Conservation (phyloP, 345 rosid species). For the Gossypium sturtianum region DNA sequence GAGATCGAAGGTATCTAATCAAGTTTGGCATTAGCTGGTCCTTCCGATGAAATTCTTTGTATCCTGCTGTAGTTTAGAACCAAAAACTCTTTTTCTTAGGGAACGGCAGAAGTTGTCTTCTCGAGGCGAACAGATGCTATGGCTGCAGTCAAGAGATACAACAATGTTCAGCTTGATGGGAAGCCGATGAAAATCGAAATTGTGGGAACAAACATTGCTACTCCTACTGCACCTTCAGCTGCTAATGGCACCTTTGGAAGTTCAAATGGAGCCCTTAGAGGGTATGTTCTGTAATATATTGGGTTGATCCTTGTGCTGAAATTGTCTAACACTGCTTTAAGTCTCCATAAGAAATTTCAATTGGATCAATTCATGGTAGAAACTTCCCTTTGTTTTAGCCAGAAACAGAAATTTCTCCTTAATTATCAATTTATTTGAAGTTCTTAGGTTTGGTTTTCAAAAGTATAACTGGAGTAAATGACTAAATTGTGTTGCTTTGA, state of each 20-base stretch:
- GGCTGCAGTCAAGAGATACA: slow-evolving; percentile 87
- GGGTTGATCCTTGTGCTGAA: neutral
- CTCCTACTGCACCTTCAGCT: slow-evolving; percentile 41
- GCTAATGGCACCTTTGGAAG: slow-evolving; percentile 35
- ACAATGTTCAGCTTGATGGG: slow-evolving; percentile 93
- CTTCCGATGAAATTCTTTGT: slow-evolving; percentile 30
- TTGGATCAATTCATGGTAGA: neutral
- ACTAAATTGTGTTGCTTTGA: neutral
- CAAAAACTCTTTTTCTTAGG: slow-evolving; percentile 47
- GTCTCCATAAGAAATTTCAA: neutral
- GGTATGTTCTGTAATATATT: slow-evolving; percentile 30
- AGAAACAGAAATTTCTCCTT: neutral
- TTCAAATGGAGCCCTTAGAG: slow-evolving; percentile 44
- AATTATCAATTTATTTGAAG: neutral
- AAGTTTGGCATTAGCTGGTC: slow-evolving; percentile 33
- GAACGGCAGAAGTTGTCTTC: slow-evolving; percentile 88
- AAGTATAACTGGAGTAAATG: neutral
- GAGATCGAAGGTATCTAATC: slow-evolving; percentile 84
- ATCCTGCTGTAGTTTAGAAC: slow-evolving; percentile 37
- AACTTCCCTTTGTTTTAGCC: neutral
- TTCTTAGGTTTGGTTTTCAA: neutral
- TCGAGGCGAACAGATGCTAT: slow-evolving; percentile 67
- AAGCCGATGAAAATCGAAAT: slow-evolving; percentile 96
- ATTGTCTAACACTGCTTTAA: neutral
- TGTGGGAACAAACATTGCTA: slow-evolving; percentile 57